Conservation (phyloP, 2,329 filamentous ascomycete species). For the Pestalotiopsis sp. region DNA sequence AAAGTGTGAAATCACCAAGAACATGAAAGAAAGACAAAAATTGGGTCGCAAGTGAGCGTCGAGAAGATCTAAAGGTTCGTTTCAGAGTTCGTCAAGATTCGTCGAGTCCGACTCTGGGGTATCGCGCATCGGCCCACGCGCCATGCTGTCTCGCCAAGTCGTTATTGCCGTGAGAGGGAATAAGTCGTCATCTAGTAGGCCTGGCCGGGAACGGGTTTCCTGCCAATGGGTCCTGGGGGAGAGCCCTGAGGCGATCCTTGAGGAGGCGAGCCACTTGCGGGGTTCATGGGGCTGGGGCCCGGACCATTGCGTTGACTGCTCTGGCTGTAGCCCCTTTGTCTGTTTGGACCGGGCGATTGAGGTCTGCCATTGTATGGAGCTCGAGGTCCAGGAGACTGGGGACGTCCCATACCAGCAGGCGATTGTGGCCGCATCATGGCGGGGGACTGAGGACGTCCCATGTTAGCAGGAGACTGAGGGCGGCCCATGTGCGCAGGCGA, state of each 20-base stretch:
- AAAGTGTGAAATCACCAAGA: conserved; percentile 3
- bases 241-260: conserved; percentile 32
- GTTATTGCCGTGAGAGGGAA: conserved; percentile 10
- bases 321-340: conserved; percentile 42
- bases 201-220: conserved; percentile 60
- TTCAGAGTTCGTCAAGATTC: conserved; percentile 30
- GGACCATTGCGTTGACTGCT: conserved; percentile 41
- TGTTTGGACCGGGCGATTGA: conserved; percentile 45
- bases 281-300: conserved; percentile 50
- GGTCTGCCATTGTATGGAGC: conserved; percentile 43
- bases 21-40: conserved; percentile 4
- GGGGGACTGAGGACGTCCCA: conserved; percentile 29
- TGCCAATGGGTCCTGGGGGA: conserved; percentile 45
- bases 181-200: conserved; percentile 37
- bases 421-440: conserved; percentile 33
- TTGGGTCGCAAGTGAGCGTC: conserved; percentile 32
- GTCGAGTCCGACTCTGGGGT: conserved; percentile 20
- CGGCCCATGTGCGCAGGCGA: conserved; percentile 35
- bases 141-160: conserved; percentile 7
- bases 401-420: conserved; percentile 22
- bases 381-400: conserved; percentile 24
- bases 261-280: conserved; percentile 28
- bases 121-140: conserved; percentile 12
- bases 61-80: conserved; percentile 32
- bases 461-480: conserved; percentile 20